Evolutionary conservation across 495 filamentous ascomycete genomes (phyloP).

Genomic region (Hamigera avellanea): DNA sequence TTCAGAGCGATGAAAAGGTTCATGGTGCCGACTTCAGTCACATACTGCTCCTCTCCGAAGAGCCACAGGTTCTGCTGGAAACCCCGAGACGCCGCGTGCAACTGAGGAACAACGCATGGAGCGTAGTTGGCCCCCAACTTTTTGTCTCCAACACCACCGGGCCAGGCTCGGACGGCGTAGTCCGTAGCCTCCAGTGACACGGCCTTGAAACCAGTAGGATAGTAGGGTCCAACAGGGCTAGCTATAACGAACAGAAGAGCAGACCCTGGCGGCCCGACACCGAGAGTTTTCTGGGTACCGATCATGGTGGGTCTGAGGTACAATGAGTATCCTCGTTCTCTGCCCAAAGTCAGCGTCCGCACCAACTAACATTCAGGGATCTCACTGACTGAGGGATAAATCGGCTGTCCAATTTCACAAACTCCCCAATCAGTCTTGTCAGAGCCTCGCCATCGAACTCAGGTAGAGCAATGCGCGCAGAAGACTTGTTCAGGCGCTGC

Average conservation of each 20-base stretch:
- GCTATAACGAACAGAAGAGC: conserved; percentile 91
- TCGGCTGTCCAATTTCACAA: conserved; percentile 67
- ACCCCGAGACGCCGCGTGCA: conserved; percentile 75
- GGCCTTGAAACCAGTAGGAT: conserved; percentile 95
- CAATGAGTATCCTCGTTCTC: conserved; percentile 70
- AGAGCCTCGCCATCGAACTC: conserved; percentile 61
- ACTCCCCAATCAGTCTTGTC: conserved; percentile 66
- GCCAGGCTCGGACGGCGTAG: conserved; percentile 95
- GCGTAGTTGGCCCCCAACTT: conserved; percentile 98
- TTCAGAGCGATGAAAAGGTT: conserved; percentile 81
- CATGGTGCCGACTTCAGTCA: conserved; percentile 97
- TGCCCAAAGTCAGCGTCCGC: conserved; percentile 13
- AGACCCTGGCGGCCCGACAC: conserved; percentile 80
- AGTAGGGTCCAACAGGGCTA: conserved; percentile 94
- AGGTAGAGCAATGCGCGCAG: conserved; percentile 81
- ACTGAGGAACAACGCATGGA: conserved; percentile 86
- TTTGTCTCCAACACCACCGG: conserved; percentile 91
- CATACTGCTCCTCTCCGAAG: conserved; percentile 84
- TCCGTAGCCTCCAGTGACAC: conserved; percentile 86
- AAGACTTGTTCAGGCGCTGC: conserved; percentile 80
- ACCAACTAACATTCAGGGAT: not conserved
- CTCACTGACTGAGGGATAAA: conserved; percentile 66
- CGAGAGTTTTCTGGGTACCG: conserved; percentile 86
- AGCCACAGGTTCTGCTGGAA: conserved; percentile 99
- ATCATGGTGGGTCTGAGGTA: conserved; percentile 97